Base-by-base conservation (phyloP, 345 rosid genomes). In the Salix viminalis region DNA sequence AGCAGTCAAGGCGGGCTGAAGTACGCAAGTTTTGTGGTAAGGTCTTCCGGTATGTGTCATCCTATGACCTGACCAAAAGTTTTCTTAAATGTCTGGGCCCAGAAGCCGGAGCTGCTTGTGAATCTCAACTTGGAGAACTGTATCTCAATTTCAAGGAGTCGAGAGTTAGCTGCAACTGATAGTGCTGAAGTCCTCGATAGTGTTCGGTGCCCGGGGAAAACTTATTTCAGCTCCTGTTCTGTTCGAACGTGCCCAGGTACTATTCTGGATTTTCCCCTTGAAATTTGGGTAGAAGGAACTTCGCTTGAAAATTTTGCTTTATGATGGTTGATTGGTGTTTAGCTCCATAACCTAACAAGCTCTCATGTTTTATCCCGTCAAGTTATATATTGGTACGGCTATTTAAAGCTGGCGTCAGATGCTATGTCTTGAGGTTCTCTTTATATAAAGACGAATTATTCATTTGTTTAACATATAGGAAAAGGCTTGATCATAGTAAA, bases 1-100 rank as follows among this genome's bases (percentile, higher is more conserved):
- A 90, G 84, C 88, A 88, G 81, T 79, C 89, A 1, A 86, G 88
- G 83, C 80, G 90, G 19, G 88, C 90, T 52, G 94, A 87, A 68
- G 95, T 86, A 42, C 91, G 90, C 32, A 96, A 88, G 83, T 92
- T 84, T 76, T 92, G 93, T 70, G 75, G 83, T 67, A 73, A 74
- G 83, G 78, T 92, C 71, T 91, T 96, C 67, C 92, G 84, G 81
- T 81, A 80, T 54, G 64, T 92, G 14, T 82, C 91, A 36, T 68
- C 82, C 61, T 80, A 86, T 79, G 87, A 88, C 65, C 79, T 91
- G 52, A 78, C 75, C 74, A 90, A 85, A 84, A 69, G 89, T 19
- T 88, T 94, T 46, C 89, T 96, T n/a, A 88, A 85, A 83, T 79
- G 76, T 68, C 69, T 94, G 75, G 80, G 81, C 23, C 74, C 83